phyloP scores from a whole-genome alignment of 495 filamentous ascomycete genomes.

The Sordaria brevicollis region DNA sequence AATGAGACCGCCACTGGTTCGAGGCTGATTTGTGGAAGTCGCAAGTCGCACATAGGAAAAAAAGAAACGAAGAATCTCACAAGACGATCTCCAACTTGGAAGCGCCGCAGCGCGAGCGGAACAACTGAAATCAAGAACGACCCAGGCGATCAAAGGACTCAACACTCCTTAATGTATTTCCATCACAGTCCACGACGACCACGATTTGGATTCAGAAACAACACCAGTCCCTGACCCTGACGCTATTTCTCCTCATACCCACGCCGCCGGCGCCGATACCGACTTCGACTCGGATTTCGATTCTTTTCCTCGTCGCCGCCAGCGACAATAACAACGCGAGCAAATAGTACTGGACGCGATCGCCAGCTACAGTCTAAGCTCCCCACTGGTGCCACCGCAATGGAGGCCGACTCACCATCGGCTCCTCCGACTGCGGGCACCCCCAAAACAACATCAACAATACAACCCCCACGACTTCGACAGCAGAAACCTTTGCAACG shows the following conservation, averaged over 20 bases:
- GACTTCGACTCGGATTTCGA: background rate
- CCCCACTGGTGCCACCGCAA: constrained; percentile 8
- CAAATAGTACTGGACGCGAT: background rate
- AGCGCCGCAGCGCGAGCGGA: background rate
- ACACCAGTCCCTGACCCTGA: background rate
- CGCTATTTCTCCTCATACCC: background rate
- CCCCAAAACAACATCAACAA: background rate
- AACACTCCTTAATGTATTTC: background rate
- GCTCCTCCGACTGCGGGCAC: constrained; percentile 5
- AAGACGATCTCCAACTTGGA: background rate
- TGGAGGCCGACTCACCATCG: constrained; percentile 16
- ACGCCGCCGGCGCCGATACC: background rate
- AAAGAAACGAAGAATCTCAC: background rate
- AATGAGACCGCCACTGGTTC: background rate
- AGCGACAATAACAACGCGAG: background rate
- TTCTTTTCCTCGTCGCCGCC: background rate
- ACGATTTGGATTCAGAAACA: background rate
- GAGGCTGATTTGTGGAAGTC: background rate
- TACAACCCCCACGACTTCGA: constrained; percentile 9
- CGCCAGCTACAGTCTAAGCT: background rate
- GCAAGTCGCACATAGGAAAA: background rate
- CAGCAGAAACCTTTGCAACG: constrained; percentile 12
- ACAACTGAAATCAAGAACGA: background rate
- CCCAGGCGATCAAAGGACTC: background rate
- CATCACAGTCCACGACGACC: background rate